Evolutionary conservation across 1,284 basidiomycete genomes (phyloP), one percentile per base, ranked within the genome.

Genomic region (Kwoniella shivajii): DNA sequence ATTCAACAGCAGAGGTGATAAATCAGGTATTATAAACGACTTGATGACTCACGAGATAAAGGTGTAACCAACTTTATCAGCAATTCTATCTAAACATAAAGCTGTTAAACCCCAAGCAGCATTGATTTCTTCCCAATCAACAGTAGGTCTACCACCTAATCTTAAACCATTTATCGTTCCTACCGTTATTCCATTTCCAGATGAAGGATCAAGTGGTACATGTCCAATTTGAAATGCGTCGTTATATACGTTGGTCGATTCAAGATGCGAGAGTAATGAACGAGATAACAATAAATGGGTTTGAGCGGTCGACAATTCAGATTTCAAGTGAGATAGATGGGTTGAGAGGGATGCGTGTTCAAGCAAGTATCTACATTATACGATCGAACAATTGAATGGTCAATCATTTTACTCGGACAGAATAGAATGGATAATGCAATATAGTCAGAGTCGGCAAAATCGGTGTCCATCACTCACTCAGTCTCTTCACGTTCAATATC

Each of bases 61-160:
- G 1, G 85, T 85, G 73, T 86, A 91, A 54, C 90, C 91, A 9
- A 96, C 84, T 74, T 94, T 95, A 56, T 88, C 83, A 3, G 91
- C 90, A 49, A 99, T 85, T 4, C 92, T 92, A 67, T 94, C 90
- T 14, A 99, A 80, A 50, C 98, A 82, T 20, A 99, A 80, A n/a
- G 95, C 82, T 0, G 92, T 91, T 71, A 98, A 90, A 0, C 96
- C 96, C 92, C 95, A 97, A 3, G 96, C 96, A 5, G 96, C 96
- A 72, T 99, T 99, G 76, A 99, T 94, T 78, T 99, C 96, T 5
- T 90, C 86, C 94, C 95, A 99, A 72, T 98, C 95, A 27, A 99
- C 92, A 84, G 90, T 66, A 0, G 69, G 87, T 10, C 94, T 84
- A 59, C 94, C 84, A 1, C 96, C 96, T 14, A 99, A 79, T 24